Percentiles rank a stretch among this genome's conserved stretches.
These are phyloP conservation scores for Botryosphaeria dothidea DNA, from an alignment of 2,329 filamentous ascomycete species.

Conservation along the genomic window DNA sequence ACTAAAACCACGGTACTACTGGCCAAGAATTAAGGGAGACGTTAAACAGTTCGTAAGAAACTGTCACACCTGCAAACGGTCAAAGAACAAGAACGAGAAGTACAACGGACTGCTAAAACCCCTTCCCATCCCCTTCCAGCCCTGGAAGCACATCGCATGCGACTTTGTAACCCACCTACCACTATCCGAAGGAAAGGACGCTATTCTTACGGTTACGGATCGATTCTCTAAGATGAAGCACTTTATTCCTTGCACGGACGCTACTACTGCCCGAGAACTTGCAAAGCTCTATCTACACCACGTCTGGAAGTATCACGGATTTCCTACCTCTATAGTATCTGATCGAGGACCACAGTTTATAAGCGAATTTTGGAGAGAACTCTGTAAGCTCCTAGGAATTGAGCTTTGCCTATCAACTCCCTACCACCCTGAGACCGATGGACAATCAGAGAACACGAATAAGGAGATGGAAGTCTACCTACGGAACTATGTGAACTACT, in stretches of 20 bases:
- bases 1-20: background rate
- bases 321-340: constrained; percentile 18
- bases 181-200: background rate
- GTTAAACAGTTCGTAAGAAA: constrained; percentile 4
- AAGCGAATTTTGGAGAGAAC: constrained; percentile 21
- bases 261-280: background rate
- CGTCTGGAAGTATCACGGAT: constrained; percentile 20
- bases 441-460: constrained; percentile 24
- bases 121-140: constrained; percentile 19
- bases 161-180: constrained; percentile 20
- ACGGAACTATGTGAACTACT: background rate
- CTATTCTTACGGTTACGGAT: constrained; percentile 15
- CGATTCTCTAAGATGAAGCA: constrained; percentile 18
- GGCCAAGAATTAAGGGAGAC: background rate
- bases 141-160: constrained; percentile 22
- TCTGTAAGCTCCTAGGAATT: constrained; percentile 13
- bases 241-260: constrained; percentile 13
- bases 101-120: constrained; percentile 17
- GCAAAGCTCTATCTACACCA: too few relatives aligned
- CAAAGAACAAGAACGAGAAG: background rate
- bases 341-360: constrained; percentile 24
- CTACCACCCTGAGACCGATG: constrained; percentile 26
- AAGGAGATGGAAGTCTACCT: constrained; percentile 14
- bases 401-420: constrained; percentile 25
- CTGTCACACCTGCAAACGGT: background rate